Base-by-base conservation (phyloP, 140 eudicot species). In the Flaveria floridana region DNA sequence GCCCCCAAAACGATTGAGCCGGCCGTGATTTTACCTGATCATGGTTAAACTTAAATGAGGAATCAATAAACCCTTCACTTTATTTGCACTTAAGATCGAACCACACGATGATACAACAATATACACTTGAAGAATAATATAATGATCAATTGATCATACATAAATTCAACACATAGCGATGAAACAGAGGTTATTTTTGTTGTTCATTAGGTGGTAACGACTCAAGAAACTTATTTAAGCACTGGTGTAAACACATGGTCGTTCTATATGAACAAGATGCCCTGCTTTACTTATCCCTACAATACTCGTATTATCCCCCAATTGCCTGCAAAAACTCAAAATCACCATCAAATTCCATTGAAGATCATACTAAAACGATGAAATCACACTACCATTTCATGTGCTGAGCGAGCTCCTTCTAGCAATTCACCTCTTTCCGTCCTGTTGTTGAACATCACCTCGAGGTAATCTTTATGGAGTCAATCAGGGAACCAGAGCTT, bases 401-500 rank as follows among this genome's bases (percentile, higher is more conserved):
- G 74, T 82, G 81, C 73, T 84, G 85, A 62, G 94, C 98, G 12
- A 81, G 93, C 80, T 86, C 91, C 96, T 73, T 93, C 89, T 6
- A 93, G 86, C 30, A 93, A 79, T 74, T 93, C 98, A 26, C 76
- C 85, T 79, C 96, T 90, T 82, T 90, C 98, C 76, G 88, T 88
- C 82, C 96, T 80, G 62, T 92, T 89, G 87, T 78, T 89, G 75
- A 89, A 86, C 96, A 87, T 87, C 44, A 83, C 98, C 98, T 93
- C 89, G 6, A 93, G 89, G 78, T 75, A 93, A 75, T 90, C 97
- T 75, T 62, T 88, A 64, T 85, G 88, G 15, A 93, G 85, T 7
- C 89, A 78, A 75, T 85, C 86, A 59, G 98, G 98, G 20, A 93
- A 90, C 98, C 98, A 93, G 6, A 88, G 90, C 67, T 88, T 90